These are phyloP conservation scores for Ramaria sp. DNA, from an alignment of 768 basidiomycete species.

Conservation along the genomic window DNA sequence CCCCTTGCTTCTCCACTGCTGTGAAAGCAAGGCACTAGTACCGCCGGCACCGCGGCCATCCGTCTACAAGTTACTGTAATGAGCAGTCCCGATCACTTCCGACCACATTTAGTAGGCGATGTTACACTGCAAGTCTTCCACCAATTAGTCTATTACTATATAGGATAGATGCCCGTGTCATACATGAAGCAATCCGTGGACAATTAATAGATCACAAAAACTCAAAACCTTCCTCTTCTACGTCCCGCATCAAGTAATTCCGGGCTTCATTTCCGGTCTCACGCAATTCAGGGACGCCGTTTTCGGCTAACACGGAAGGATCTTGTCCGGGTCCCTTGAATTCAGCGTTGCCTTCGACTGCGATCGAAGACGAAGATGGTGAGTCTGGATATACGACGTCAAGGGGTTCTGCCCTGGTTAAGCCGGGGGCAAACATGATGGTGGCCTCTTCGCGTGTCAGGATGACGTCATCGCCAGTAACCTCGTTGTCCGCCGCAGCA, in stretches of 20 bases:
- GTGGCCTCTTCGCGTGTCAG: not conserved
- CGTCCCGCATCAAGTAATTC: not conserved
- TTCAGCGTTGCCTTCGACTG: not conserved
- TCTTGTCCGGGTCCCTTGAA: not conserved
- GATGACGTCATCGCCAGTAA: not conserved
- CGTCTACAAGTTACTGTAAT: no score
- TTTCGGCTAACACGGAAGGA: not conserved
- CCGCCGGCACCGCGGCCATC: no score
- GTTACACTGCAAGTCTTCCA: no score
- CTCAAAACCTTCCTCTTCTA: not conserved
- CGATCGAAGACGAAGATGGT: not conserved
- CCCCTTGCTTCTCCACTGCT: no score
- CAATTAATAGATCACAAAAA: not conserved
- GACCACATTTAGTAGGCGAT: no score
- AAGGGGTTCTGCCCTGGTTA: not conserved
- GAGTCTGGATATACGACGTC: slow-evolving; percentile 7
- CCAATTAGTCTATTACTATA: no score
- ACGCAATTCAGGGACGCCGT: not conserved
- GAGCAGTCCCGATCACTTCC: no score
- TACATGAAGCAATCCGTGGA: no score
- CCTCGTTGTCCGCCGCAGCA: not conserved
- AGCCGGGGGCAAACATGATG: not conserved
- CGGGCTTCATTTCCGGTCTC: not conserved
- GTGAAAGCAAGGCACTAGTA: no score
- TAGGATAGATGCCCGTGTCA: no score